These are phyloP conservation scores for Sphagnum contortum DNA, from an alignment of 225 moss, liverwort and hornwort species.

Conservation along the genomic window DNA sequence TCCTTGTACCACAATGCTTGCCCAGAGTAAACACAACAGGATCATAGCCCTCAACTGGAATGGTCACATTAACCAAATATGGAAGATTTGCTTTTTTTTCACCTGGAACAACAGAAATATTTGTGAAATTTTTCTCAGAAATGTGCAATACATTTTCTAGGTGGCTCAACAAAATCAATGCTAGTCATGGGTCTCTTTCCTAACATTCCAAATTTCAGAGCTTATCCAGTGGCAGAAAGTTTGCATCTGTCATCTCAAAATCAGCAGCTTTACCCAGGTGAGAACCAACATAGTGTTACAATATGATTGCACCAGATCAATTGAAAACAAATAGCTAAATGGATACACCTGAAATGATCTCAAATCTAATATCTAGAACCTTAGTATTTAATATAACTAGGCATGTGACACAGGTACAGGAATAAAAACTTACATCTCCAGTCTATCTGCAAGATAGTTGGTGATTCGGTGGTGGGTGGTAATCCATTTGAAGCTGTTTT, in stretches of 20 bases:
- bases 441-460: slow-evolving; percentile 57
- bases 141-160: neutral
- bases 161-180: neutral
- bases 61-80: slow-evolving; percentile 49
- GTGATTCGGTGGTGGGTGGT: slow-evolving; percentile 66
- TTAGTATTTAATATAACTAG: too few species aligned
- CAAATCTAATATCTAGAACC: too few species aligned
- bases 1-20: slow-evolving; percentile 67
- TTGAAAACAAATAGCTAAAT: too few species aligned
- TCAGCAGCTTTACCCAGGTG: too few species aligned
- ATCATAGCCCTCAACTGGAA: slow-evolving; percentile 62
- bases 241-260: too few species aligned
- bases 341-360: too few species aligned
- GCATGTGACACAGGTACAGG: too few species aligned
- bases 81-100: slow-evolving; percentile 28
- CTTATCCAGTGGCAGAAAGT: too few species aligned
- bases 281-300: too few species aligned
- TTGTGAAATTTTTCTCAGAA: neutral
- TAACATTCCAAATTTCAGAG: too few species aligned
- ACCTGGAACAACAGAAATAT: slow-evolving; percentile 34
- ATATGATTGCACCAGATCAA: too few species aligned
- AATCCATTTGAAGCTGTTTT: slow-evolving; percentile 46
- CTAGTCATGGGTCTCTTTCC: too few species aligned
- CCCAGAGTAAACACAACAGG: slow-evolving; percentile 60
- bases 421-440: slow-evolving; percentile 52